Evolutionary conservation across 345 rosid species (phyloP).

Genomic region (Citrus australasica): DNA sequence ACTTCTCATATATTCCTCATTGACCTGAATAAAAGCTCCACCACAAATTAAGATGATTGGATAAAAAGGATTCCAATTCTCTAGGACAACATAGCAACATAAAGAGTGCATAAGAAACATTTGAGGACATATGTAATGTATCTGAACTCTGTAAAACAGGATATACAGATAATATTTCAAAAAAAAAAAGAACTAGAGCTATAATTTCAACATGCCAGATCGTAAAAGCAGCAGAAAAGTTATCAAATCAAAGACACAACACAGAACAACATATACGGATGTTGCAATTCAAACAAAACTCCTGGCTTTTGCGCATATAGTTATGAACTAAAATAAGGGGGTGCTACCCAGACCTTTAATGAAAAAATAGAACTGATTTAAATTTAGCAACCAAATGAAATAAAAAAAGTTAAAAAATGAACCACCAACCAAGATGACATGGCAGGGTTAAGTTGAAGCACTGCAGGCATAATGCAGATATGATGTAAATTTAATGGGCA

Average conservation of each 20-base stretch:
- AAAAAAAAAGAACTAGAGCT: background rate
- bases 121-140: background rate
- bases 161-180: background rate
- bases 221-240: background rate
- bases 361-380: background rate
- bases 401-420: background rate
- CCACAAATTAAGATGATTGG: constrained; percentile 10
- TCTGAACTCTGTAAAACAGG: background rate
- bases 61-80: background rate
- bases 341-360: background rate
- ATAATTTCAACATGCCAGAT: background rate
- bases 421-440: background rate
- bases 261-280: background rate
- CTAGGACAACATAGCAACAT: background rate
- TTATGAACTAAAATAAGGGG: background rate
- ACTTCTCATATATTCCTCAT: constrained; percentile 85
- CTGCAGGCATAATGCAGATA: background rate
- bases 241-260: background rate
- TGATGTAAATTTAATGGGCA: background rate
- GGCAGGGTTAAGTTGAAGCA: background rate
- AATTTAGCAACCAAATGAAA: background rate
- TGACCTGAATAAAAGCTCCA: constrained; percentile 58
- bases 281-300: background rate
- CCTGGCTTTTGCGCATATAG: background rate
- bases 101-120: background rate